phyloP scores from a whole-genome alignment of 2,329 filamentous ascomycete species.

The Fusarium musae region DNA sequence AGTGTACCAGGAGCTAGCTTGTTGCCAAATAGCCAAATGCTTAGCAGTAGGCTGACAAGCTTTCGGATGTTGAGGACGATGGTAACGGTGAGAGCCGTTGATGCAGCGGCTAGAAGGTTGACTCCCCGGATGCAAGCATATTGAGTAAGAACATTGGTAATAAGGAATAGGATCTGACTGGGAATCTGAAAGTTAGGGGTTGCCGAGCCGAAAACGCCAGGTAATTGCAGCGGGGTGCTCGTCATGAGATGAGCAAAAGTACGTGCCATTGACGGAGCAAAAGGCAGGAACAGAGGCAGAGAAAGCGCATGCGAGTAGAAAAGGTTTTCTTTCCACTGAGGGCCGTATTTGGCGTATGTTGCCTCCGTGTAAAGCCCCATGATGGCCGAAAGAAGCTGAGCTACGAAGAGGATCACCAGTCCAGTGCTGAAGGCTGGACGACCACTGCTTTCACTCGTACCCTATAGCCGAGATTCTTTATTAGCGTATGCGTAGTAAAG shows the following conservation, averaged over 20 bases:
- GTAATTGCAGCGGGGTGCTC: slow-evolving; percentile 67
- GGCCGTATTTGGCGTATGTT: slow-evolving; percentile 85
- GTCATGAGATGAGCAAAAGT: slow-evolving; percentile 72
- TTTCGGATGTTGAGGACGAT: slow-evolving; percentile 97
- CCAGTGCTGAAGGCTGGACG: slow-evolving; percentile 65
- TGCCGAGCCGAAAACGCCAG: slow-evolving; percentile 32
- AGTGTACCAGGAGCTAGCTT: slow-evolving; percentile 79
- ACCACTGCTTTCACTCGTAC: slow-evolving; percentile 23
- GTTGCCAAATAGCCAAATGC: slow-evolving; percentile 96
- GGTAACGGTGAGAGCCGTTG: slow-evolving; percentile 92
- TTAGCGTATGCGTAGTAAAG: neutral
- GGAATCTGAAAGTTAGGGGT: slow-evolving; percentile 57
- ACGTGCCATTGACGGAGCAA: slow-evolving; percentile 70
- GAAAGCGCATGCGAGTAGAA: slow-evolving; percentile 90
- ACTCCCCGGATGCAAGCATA: slow-evolving; percentile 96
- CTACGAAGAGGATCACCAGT: slow-evolving; percentile 83
- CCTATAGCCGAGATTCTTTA: slow-evolving; percentile 15
- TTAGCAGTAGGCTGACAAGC: slow-evolving; percentile 87
- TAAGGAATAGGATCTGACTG: slow-evolving; percentile 76
- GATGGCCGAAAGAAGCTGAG: slow-evolving; percentile 89
- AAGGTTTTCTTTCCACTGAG: slow-evolving; percentile 93
- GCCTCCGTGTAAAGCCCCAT: slow-evolving; percentile 97
- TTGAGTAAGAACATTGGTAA: slow-evolving; percentile 86
- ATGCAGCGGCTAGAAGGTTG: slow-evolving; percentile 88
- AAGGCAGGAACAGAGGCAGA: slow-evolving; percentile 79